phyloP scores from a whole-genome alignment of 129 eudicot genomes.

The Centaurea solstitialis region DNA sequence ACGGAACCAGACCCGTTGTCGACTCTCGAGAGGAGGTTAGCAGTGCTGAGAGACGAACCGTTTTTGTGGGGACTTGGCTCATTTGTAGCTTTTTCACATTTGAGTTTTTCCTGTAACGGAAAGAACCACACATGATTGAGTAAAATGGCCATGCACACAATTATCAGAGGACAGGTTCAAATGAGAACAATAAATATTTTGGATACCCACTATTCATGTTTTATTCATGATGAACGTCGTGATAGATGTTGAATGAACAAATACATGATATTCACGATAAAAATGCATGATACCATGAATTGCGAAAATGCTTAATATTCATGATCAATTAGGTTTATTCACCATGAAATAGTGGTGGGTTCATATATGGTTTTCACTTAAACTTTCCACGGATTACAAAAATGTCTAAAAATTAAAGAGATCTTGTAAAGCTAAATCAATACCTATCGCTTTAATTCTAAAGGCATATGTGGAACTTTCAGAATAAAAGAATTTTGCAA shows the following conservation, averaged over 20 bases:
- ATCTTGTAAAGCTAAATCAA: slow-evolving; percentile 2
- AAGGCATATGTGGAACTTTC: neutral
- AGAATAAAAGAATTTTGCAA: neutral
- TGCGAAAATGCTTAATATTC: neutral
- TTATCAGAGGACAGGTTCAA: no score
- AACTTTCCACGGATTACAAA: neutral
- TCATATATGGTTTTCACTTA: neutral
- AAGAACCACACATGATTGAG: neutral
- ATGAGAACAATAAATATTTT: no score
- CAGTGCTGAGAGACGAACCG: slow-evolving; percentile 56
- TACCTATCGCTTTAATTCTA: neutral
- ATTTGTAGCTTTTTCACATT: slow-evolving; percentile 34
- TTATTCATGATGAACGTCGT: neutral
- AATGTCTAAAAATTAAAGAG: neutral
- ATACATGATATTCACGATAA: neutral
- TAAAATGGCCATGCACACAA: neutral
- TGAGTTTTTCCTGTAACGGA: slow-evolving; percentile 72
- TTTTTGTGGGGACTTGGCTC: slow-evolving; percentile 31
- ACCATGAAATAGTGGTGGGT: neutral
- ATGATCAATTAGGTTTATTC: neutral
- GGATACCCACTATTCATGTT: no score
- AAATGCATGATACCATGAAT: neutral
- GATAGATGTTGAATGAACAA: neutral
- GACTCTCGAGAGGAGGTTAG: slow-evolving; percentile 74
- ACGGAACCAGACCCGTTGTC: slow-evolving; percentile 52